These are phyloP conservation scores for Fraxinus sp. DNA, from an alignment of 305 asterid genomes.

Conservation along the genomic window DNA sequence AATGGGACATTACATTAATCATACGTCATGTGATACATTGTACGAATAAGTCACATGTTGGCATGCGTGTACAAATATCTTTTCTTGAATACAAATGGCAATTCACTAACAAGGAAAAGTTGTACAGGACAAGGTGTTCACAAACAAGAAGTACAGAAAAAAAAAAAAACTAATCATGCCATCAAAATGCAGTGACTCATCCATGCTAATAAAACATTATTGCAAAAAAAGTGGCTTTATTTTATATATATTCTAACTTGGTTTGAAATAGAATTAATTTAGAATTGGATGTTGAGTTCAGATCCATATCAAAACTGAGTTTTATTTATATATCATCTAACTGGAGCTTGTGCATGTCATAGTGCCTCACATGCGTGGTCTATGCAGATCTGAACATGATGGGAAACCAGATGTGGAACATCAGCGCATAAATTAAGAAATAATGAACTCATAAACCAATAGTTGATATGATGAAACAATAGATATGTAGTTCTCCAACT, in stretches of 20 bases:
- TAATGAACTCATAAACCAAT: not conserved
- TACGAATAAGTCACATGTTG: not conserved
- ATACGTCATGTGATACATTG: not conserved
- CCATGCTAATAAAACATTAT: not conserved
- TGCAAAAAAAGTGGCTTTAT: not conserved
- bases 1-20: not conserved
- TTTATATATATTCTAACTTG: not conserved
- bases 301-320: not conserved
- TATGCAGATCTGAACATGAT: slow-evolving; percentile 3
- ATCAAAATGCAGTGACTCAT: not conserved
- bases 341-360: not conserved
- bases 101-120: not conserved
- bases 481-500: slow-evolving; percentile 17
- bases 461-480: not conserved
- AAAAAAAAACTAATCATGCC: not conserved
- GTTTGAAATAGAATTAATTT: not conserved
- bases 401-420: slow-evolving; percentile 8
- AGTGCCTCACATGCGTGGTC: slow-evolving; percentile 14
- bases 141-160: not conserved
- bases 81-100: not conserved
- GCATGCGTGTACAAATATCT: not conserved
- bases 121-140: not conserved
- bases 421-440: slow-evolving; percentile 11
- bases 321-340: not conserved
- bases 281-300: not conserved